Base-by-base conservation (phyloP, 352 stramenopile species). In the Aphanomyces astaci region DNA sequence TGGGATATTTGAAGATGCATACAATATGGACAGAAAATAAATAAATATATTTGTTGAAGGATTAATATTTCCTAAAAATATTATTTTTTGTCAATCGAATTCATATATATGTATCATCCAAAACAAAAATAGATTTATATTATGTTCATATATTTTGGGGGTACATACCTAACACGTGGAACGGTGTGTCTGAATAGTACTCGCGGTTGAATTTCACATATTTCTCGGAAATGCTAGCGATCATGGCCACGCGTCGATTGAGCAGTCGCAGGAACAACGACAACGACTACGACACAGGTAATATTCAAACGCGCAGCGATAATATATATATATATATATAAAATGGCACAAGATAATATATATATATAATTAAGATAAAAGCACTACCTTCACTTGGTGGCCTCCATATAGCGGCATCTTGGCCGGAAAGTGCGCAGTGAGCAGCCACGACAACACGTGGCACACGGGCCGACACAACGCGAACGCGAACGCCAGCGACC, bases 201-300 rank as follows among this genome's bases (percentile, higher is more conserved):
- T 39, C 22, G 56, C 25, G 56, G n/a, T 65, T 65, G 40, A 53
- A 65, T 22, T 65, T 65, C 33, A 65, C 48, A 27, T 32, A 65
- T 39, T 65, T 32, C 36, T 65, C 56, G 17, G 56, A 15, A 27
- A 65, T 40, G 54, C 48, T 75, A 4, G 77, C 68, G 36, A 79
- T 51, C 27, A 74, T 74, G 27, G 73, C 40, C 3, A 78, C 1
- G n/a, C 80, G 75, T 31, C 71, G 72, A 10, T 55, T 71, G 10
- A 82, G 36, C 36, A 86, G 55, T 13, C 72, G 75, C 13, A 82
- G 27, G n/a, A 82, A 83, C 2, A 60, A 72, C 45, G 75, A 86
- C 2, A 74, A 56, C 11, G 79, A 77, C 78, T 86, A n/a, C n/a
- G n/a, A n/a, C n/a, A n/a, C n/a, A n/a, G n/a, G n/a, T n/a, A n/a